Evolutionary conservation across 257 asterid genomes (phyloP), one percentile per base, ranked within the genome.

Genomic region (Solanum appendiculatum): DNA sequence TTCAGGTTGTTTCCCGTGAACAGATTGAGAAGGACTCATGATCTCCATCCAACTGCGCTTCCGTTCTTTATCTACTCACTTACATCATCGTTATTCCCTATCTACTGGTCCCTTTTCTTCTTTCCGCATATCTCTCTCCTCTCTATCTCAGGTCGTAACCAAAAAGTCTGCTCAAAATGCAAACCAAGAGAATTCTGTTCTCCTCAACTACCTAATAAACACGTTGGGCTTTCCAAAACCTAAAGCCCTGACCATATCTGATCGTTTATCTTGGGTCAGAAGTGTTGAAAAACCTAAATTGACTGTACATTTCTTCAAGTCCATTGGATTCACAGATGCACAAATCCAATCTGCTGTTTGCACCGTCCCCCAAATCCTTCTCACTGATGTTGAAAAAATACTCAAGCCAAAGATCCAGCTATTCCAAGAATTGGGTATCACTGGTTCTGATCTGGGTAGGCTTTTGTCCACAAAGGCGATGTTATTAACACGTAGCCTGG

Each of bases 401-500:
- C 88, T 91, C 37, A 89, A 89, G 54, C 93, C 93, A 5, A 91
- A 90, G 72, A 23, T 91, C 37, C 27, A 37, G 36, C 70, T 89
- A 85, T 88, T 90, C 44, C 89, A 89, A n/a, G 93, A 90, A 23
- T 63, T 90, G 44, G 91, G 93, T 25, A 63, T 90, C 31, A 86
- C 91, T 70, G 90, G 87, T 56, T 54, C 86, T 39, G 51, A 29
- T 42, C 66, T 91, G 2, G 88, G 90, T 81, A 46, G 46, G 85
- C 83, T 91, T 86, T 10, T 90, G 25, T 85, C 91, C 34, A 74
- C 40, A 51, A 86, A 83, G 81, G 42, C 91, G 0, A 0, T 5
- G 13, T 14, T 91, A 13, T 89, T 91, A 54, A 21, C 63, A 3
- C 70, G 70, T 86, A 85, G 91, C 72, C 54, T 91, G 88, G 86